Percentiles rank a stretch among this genome's conserved stretches.
Conservation (phyloP, 257 asterid species). For the Capsicum chinense region DNA sequence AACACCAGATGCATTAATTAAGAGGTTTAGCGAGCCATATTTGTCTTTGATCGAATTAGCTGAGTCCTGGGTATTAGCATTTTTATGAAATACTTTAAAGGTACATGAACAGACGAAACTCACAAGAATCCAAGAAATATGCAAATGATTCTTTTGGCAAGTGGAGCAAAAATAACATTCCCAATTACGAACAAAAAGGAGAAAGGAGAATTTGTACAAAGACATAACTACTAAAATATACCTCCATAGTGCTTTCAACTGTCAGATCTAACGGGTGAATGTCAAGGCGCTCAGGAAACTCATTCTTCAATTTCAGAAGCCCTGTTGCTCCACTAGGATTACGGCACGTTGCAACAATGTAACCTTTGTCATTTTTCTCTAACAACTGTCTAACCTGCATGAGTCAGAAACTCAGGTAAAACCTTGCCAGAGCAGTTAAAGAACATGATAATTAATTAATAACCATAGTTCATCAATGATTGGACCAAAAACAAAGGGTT, state of each 20-base stretch:
- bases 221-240: slow-evolving; percentile 28
- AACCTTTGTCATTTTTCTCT: slow-evolving; percentile 64
- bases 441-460: neutral
- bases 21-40: slow-evolving; percentile 78
- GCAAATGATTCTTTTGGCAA: slow-evolving; percentile 26
- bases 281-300: slow-evolving; percentile 73
- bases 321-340: slow-evolving; percentile 68
- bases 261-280: slow-evolving; percentile 79
- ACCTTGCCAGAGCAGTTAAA: neutral
- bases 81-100: neutral
- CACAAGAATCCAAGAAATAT: slow-evolving; percentile 1
- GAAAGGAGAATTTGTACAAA: neutral
- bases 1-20: slow-evolving; percentile 86
- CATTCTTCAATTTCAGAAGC: slow-evolving; percentile 69
- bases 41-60: slow-evolving; percentile 71
- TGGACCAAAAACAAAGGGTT: neutral
- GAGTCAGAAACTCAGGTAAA: neutral
- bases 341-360: slow-evolving; percentile 88
- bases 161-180: slow-evolving; percentile 3
- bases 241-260: slow-evolving; percentile 84
- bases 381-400: slow-evolving; percentile 80
- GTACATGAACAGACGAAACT: neutral
- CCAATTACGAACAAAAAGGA: slow-evolving; percentile 13
- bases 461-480: neutral
- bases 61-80: slow-evolving; percentile 55